phyloP scores from a whole-genome alignment of 108 stramenopile species.

The Nitzschia sp. region DNA sequence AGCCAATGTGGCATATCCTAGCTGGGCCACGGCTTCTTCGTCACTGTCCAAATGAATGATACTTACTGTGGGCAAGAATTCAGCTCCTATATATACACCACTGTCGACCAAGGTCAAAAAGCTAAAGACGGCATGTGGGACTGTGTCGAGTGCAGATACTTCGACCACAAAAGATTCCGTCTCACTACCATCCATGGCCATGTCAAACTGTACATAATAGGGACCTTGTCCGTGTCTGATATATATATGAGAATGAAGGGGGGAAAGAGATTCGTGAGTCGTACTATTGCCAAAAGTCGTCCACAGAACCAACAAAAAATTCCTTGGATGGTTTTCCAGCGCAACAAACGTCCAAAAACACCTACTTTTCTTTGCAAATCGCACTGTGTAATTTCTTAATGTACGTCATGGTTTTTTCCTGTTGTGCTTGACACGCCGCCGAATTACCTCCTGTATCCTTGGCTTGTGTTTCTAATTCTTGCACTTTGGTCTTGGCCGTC shows the following conservation, averaged over 20 bases:
- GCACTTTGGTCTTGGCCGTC: background rate
- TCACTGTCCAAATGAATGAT: conserved; percentile 15
- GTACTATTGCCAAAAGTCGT: background rate
- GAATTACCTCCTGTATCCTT: background rate
- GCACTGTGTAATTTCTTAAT: conserved; percentile 4
- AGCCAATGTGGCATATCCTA: background rate
- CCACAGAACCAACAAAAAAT: background rate
- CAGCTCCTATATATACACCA: conserved; percentile 22
- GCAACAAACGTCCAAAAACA: background rate
- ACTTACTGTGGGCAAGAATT: conserved; percentile 24
- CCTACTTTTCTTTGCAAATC: conserved; percentile 13
- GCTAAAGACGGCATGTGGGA: conserved; percentile 30
- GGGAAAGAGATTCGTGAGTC: background rate
- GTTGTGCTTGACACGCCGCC: background rate
- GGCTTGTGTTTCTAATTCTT: conserved; percentile 7
- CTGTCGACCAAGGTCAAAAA: conserved; percentile 33
- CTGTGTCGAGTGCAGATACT: conserved; percentile 2
- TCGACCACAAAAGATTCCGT: conserved; percentile 18
- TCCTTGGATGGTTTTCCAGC: background rate
- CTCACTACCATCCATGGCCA: background rate
- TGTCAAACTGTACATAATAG: conserved; percentile 17
- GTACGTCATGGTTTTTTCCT: background rate
- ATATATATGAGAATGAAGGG: background rate
- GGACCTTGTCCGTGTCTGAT: conserved; percentile 9
- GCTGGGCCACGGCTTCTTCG: background rate